Base-by-base conservation (phyloP, 768 basidiomycete genomes). In the Amanita pseudoporphyria region DNA sequence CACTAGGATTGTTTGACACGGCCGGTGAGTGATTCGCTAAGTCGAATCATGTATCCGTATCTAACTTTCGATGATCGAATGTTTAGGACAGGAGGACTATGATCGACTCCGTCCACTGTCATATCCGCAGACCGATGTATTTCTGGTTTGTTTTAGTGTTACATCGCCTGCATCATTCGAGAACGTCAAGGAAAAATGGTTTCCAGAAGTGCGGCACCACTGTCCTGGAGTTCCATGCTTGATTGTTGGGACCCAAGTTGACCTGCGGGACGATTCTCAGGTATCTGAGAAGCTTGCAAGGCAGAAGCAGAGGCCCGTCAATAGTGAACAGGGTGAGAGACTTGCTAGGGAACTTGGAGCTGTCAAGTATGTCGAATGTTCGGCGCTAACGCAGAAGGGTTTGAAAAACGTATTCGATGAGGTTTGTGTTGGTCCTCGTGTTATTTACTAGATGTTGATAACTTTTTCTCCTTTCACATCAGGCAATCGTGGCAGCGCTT, bases 111-210 rank as follows among this genome's bases (percentile, higher is more conserved):
- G 96, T 60, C 96, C 96, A 61, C 73, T 99, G 71, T 97, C 95
- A 64, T 99, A 99, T 77, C 96, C 96, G 30, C 96, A 99, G 71
- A 99, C 96, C 53, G 96, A 99, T 62, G 96, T 98, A 51, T 98
- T 99, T 79, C 77, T 99, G 51, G 95, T 99, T 58, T 99, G 96
- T 71, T 99, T 98, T 77, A 94, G 90, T 62, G 96, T 99, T 59
- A 97, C 95, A 36, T 93, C 89, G 9, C 96, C 95, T 3, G 95
- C 96, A 24, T 95, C 92, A 42, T 99, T 97, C 64, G 96, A 99
- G 70, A 98, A 99, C 85, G 95, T 99, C 62, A 98, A 96, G 79
- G 96, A 99, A 72, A 99, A 99, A 67, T 99, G 96, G 96, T 96
- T 98, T 79, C 96, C 96, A 5, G 96, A 99, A 73, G 95, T 99